Conservation (phyloP, 2,329 filamentous ascomycete species). For the Penicillium capsulatum region DNA sequence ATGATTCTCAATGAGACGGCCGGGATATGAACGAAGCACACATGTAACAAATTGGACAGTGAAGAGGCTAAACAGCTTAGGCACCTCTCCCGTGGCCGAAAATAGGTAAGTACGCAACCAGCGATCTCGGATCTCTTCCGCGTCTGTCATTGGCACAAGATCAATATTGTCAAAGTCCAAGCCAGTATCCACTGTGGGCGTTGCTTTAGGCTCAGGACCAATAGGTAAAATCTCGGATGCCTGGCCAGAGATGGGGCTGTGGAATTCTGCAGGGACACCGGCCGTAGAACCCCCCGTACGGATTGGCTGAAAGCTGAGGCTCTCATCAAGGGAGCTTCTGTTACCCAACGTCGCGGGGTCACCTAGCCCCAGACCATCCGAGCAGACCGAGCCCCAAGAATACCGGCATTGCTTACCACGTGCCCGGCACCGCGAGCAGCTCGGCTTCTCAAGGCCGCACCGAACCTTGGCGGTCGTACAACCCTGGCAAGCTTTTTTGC, state of each 20-base stretch:
- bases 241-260: background rate
- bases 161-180: conserved; percentile 15
- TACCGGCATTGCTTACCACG: conserved; percentile 17
- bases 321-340: too few species aligned
- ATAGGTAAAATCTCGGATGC: too few species aligned
- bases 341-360: too few species aligned
- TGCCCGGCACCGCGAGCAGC: conserved; percentile 17
- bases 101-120: conserved; percentile 27
- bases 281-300: background rate
- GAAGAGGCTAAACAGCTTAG: conserved; percentile 15
- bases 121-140: conserved; percentile 25
- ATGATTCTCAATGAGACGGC: conserved; percentile 15
- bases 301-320: background rate
- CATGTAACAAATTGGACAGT: conserved; percentile 19
- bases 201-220: background rate
- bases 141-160: conserved; percentile 17
- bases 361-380: too few species aligned
- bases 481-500: conserved; percentile 19
- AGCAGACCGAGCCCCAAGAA: too few species aligned
- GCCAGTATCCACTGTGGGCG: background rate
- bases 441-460: conserved; percentile 16
- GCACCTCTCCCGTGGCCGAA: conserved; percentile 14
- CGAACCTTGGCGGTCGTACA: conserved; percentile 21
- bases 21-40: conserved; percentile 25
- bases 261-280: background rate